Evolutionary conservation across 2,329 filamentous ascomycete species (phyloP), one percentile per base, ranked within the genome.

Genomic region (Sarocladium kiliense): DNA sequence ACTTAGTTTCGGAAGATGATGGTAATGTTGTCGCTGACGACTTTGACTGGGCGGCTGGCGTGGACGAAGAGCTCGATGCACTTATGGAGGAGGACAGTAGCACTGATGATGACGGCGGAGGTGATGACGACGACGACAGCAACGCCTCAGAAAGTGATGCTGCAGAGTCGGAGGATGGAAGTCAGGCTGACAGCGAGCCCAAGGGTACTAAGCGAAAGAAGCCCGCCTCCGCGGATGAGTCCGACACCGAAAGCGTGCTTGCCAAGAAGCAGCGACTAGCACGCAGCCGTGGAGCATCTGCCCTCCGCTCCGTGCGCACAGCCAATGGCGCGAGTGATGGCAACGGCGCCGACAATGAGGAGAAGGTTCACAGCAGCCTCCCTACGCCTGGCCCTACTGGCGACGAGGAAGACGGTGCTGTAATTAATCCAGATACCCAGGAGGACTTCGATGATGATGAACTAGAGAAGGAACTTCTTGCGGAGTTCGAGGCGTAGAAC

Each of bases 41-140:
- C 14, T 82, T 87, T 55, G 79, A 89, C 64, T 86, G 85, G 77
- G 80, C 75, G 3, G 77, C 26, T 21, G 47, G 74, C 10, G 79
- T 82, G 1, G 85, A 91, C 60, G 85, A 88, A 57, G 91, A 95
- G 64, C 73, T 95, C 10, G 82, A 81, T 14, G 89, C 90, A 45
- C 92, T 94, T 10, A 73, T 74, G 5, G 80, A 77, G 25, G 77
- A 73, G 2, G 79, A 79, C 1, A 77, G 76, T 42, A 77, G 76
- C 75, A 75, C 42, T 76, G 77, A 12, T 19, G 61, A 60, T 2
- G 58, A 63, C 0, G 62, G 62, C 7, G 61, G 64, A 5, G 44
- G 44, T 16, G 56, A 61, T 10, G 59, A 58, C 11, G 61, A 57
- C 2, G 60, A 59, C 19, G 55, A 58, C n/a, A 56, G 50, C 37